Conservation (phyloP, 2,329 filamentous ascomycete species). For the Chrysoporthe austroafricana region DNA sequence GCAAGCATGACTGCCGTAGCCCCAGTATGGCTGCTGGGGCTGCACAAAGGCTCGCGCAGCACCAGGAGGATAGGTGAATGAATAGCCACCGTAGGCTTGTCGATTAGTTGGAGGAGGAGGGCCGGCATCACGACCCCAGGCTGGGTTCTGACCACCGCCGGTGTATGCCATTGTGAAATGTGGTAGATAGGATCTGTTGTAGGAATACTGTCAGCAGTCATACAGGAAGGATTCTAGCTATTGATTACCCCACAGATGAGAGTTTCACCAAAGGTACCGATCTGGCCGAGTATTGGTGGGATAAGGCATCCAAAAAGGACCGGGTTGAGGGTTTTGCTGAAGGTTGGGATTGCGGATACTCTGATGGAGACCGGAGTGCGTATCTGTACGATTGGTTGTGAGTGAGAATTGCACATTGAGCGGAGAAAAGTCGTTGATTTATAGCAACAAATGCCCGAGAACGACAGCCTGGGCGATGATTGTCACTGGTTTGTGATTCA, state of each 20-base stretch:
- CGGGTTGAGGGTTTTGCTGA: not conserved
- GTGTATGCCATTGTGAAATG: slow-evolving; percentile 5
- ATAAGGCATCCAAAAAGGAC: slow-evolving; percentile 1
- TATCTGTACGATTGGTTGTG: not conserved
- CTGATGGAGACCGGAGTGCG: not conserved
- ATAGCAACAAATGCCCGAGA: too few relatives aligned
- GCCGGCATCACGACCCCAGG: slow-evolving; percentile 19
- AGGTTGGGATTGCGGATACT: not conserved
- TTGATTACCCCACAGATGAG: not conserved
- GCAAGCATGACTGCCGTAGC: not conserved
- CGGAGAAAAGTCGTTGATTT: too few relatives aligned
- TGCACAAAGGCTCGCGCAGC: not conserved
- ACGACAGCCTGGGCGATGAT: slow-evolving; percentile 1
- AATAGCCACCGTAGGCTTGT: not conserved
- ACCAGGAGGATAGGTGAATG: not conserved
- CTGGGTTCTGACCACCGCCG: slow-evolving; percentile 17
- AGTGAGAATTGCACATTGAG: not conserved
- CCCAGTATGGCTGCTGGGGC: not conserved
- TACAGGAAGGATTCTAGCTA: not conserved
- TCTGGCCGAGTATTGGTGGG: not conserved
- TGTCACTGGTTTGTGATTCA: not conserved
- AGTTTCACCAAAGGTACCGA: not conserved
- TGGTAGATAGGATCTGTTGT: not conserved
- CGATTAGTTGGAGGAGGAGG: slow-evolving; percentile 9
- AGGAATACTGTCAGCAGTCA: not conserved